Conservation (phyloP, 176 grass and related monocot species). For the Cenchrus fungigraminus region DNA sequence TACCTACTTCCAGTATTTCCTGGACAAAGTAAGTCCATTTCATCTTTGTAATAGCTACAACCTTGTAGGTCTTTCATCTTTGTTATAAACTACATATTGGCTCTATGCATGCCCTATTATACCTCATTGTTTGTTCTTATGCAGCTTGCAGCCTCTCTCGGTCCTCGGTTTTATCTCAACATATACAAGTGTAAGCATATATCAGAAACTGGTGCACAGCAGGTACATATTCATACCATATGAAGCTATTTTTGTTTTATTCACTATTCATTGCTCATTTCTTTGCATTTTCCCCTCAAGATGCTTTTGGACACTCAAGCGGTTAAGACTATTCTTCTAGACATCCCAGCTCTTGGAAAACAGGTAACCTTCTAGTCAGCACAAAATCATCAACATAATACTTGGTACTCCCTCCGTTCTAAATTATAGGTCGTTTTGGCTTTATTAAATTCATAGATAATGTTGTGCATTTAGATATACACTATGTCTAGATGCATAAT, state of each 20-base stretch:
- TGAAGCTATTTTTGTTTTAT: conserved; percentile 4
- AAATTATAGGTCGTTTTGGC: too few species aligned
- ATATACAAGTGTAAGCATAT: conserved; percentile 99
- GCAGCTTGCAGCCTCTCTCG: conserved; percentile 95
- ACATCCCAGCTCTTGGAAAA: conserved; percentile 95
- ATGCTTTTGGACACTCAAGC: conserved; percentile 99
- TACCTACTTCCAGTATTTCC: conserved; percentile 99
- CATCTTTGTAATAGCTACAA: conserved; percentile 31
- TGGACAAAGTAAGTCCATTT: conserved; percentile 81
- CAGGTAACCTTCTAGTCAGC: conserved; percentile 58
- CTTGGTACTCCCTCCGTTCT: too few species aligned
- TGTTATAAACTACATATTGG: conserved; percentile 23
- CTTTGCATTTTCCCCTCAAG: conserved; percentile 44
- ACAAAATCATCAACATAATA: conserved; percentile 33
- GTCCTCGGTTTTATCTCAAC: conserved; percentile 98
- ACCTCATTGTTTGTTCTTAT: conserved; percentile 46
- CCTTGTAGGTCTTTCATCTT: conserved; percentile 7
- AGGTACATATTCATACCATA: conserved; percentile 56
- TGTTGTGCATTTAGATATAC: too few species aligned
- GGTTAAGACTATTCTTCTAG: conserved; percentile 89
- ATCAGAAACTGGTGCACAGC: conserved; percentile 98
- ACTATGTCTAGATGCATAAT: too few species aligned
- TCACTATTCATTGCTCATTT: conserved; percentile 29
- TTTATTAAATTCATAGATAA: too few species aligned
- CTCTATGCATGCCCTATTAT: conserved; percentile 18